Percentiles rank a stretch among this genome's conserved stretches.
Conservation (phyloP, 2,329 filamentous ascomycete genomes). For the Trichoderma semiorbis region DNA sequence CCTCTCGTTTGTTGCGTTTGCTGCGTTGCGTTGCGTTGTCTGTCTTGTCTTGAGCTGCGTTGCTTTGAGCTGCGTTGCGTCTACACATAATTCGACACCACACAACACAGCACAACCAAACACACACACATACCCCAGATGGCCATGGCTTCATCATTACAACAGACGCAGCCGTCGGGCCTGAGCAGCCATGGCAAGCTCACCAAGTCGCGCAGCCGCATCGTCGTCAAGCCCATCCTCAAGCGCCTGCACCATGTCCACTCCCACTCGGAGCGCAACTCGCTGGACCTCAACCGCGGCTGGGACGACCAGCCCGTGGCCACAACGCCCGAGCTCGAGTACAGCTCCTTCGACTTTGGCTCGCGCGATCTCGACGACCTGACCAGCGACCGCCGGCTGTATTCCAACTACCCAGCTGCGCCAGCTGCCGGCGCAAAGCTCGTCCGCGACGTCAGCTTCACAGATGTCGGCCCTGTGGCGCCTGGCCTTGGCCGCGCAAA, state of each 20-base stretch:
- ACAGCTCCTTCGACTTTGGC: constrained; percentile 29
- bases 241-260: constrained; percentile 47
- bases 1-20: background rate
- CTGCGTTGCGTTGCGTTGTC: background rate
- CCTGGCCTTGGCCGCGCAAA: constrained; percentile 28
- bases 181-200: constrained; percentile 26
- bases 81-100: background rate
- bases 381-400: constrained; percentile 19
- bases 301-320: constrained; percentile 51
- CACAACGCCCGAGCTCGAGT: constrained; percentile 24
- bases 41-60: background rate
- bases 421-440: constrained; percentile 24
- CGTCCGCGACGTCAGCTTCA: constrained; percentile 45
- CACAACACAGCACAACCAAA: background rate
- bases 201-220: constrained; percentile 46
- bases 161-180: constrained; percentile 26
- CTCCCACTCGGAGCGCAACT: constrained; percentile 56
- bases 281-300: constrained; percentile 58
- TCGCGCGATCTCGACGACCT: constrained; percentile 27
- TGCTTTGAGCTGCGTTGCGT: background rate
- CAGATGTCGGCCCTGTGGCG: constrained; percentile 24
- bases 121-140: background rate
- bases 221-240: constrained; percentile 58
- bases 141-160: constrained; percentile 25
- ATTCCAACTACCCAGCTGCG: constrained; percentile 21